These are phyloP conservation scores for Pichia ethanolica DNA, from an alignment of 805 yeast species.

Conservation along the genomic window DNA sequence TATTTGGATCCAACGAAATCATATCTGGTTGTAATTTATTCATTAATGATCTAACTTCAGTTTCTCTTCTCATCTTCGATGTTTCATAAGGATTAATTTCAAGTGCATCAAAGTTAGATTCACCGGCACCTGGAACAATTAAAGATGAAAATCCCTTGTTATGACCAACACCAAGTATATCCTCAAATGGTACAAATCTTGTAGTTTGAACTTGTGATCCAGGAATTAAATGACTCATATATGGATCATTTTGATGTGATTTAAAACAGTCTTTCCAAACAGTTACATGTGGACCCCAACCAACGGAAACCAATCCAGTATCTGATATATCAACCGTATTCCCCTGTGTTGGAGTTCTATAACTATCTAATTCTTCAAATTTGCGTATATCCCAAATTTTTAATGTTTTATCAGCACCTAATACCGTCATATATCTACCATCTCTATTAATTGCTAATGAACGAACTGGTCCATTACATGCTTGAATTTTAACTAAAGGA, in stretches of 20 bases:
- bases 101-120: slow-evolving; percentile 91
- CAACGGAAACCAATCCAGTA: slow-evolving; percentile 77
- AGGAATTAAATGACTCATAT: slow-evolving; percentile 83
- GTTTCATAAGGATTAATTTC: slow-evolving; percentile 92
- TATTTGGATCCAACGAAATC: slow-evolving; percentile 82
- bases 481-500: slow-evolving; percentile 75
- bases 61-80: slow-evolving; percentile 86
- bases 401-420: slow-evolving; percentile 77
- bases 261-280: slow-evolving; percentile 85
- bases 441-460: slow-evolving; percentile 83
- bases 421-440: slow-evolving; percentile 89
- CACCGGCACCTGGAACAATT: slow-evolving; percentile 95
- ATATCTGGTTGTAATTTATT: slow-evolving; percentile 90
- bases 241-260: slow-evolving; percentile 68
- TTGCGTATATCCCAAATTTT: slow-evolving; percentile 93
- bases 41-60: slow-evolving; percentile 77
- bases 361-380: slow-evolving; percentile 66
- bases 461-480: slow-evolving; percentile 81
- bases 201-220: slow-evolving; percentile 64
- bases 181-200: slow-evolving; percentile 89
- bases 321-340: slow-evolving; percentile 74
- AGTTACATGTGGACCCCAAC: slow-evolving; percentile 94
- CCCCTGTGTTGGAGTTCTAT: slow-evolving; percentile 78
- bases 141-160: slow-evolving; percentile 70
- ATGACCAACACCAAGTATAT: slow-evolving; percentile 88